Base-by-base conservation (phyloP, 768 basidiomycete genomes). In the Psilocybe cubensis region DNA sequence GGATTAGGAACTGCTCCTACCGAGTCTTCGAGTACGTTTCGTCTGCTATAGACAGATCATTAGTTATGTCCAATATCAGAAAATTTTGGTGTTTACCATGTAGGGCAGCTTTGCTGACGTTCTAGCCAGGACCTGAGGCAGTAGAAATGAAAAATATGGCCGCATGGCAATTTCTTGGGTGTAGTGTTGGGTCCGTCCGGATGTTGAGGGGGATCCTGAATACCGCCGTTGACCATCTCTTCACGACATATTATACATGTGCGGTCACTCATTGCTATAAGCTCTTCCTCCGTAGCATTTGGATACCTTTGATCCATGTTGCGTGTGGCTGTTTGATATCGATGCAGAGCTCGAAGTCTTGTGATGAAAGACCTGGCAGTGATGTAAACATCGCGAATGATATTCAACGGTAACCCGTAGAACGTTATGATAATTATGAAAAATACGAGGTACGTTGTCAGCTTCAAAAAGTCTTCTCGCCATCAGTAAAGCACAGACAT, bases 231-330 rank as follows among this genome's bases (percentile, higher is more conserved):
- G 52, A 78, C 68, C 95, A 99, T 94, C 68, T 98, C 97, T 72
- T 99, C 97, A 11, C 97, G 85, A 67, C 97, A 99, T 61, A 99
- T 98, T 64, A 99, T 98, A 68, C 97, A 99, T 2, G 94, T 98
- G 56, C 85, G 84, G 72, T 98, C 97, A 49, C 84, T 87, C 84
- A 89, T 89, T 2, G 81, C 78, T 9, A 79, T 72, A 72, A 98
- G 77, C 71, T 98, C 96, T 61, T 87, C 91, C 64, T 85, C 82
- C 3, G 93, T 92, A 40, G 94, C 96, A 66, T 96, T 88, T 4
- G 97, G 95, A 72, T 98, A 98, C 35, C 93, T 80, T 63, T 93
- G 83, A 63, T 98, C 94, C 96, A 98, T 98, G 70, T 98, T 94
- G 50, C 90, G 80, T 5, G 96, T 99, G 2, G 97, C 96, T 12